These are phyloP conservation scores for Pseudomonodictys pantanalensis DNA, from an alignment of 495 filamentous ascomycete genomes.

Conservation along the genomic window DNA sequence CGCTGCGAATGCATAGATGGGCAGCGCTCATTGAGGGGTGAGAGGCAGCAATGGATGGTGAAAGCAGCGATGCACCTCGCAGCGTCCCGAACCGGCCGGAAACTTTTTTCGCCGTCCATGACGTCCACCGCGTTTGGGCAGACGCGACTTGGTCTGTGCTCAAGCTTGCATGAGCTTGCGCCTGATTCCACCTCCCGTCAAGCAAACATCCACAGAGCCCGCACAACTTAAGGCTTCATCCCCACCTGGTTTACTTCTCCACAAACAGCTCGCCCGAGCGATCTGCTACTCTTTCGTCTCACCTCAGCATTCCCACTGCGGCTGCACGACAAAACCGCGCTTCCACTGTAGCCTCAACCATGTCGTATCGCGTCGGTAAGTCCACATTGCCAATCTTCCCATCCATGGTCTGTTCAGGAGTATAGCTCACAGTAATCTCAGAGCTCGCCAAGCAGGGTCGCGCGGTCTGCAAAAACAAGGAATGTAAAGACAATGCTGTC, in stretches of 20 bases:
- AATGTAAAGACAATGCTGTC: conserved; percentile 59
- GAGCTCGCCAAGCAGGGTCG: conserved; percentile 60
- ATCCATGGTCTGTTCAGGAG: background rate
- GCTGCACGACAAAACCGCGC: too few relatives aligned
- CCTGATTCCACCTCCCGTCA: background rate
- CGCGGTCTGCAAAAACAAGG: conserved; percentile 64
- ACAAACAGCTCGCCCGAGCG: too few relatives aligned
- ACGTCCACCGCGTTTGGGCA: conserved; percentile 16
- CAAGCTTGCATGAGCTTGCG: background rate
- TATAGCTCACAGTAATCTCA: conserved; percentile 37
- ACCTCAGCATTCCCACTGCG: too few relatives aligned
- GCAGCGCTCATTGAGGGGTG: conserved; percentile 25
- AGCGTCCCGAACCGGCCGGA: too few relatives aligned
- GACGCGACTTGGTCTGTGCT: conserved; percentile 20
- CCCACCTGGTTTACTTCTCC: too few relatives aligned
- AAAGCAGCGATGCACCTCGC: background rate
- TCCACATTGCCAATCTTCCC: background rate
- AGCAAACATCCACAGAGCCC: background rate
- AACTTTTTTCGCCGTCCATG: conserved; percentile 21
- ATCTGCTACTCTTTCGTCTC: too few relatives aligned
- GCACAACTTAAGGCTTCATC: too few relatives aligned
- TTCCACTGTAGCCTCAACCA: background rate
- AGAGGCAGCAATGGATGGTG: background rate
- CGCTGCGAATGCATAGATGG: conserved; percentile 27
- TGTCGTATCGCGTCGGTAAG: conserved; percentile 34